Percentiles rank a stretch among this genome's conserved stretches.
Evolutionary conservation across 2,329 filamentous ascomycete genomes (phyloP).

Genomic region (Monosporascus sp.): DNA sequence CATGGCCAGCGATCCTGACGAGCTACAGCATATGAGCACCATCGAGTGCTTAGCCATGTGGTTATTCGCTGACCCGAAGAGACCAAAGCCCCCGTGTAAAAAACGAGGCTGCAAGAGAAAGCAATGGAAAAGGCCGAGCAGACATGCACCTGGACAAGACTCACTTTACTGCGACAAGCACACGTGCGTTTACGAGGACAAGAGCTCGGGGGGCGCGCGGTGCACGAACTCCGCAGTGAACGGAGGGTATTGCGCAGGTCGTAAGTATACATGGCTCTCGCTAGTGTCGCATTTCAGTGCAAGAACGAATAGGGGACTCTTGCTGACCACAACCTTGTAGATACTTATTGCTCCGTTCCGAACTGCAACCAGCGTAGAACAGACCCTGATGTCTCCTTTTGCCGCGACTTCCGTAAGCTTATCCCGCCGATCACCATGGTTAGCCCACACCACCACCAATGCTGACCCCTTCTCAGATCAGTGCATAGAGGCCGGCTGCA

Average conservation of each 20-base stretch:
- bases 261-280: neutral
- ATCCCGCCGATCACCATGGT: neutral
- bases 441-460: neutral
- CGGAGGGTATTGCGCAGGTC: neutral
- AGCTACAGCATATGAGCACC: too few relatives aligned
- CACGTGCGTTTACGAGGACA: constrained; percentile 7
- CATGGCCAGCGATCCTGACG: too few relatives aligned
- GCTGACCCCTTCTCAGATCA: neutral
- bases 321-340: neutral
- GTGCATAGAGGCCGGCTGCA: neutral
- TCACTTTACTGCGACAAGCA: constrained; percentile 10
- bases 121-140: constrained; percentile 9
- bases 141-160: neutral
- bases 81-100: neutral
- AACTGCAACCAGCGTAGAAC: constrained; percentile 8
- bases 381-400: neutral
- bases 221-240: neutral
- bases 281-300: neutral
- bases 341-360: neutral
- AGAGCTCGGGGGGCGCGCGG: neutral
- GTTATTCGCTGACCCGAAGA: too few relatives aligned
- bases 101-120: constrained; percentile 5
- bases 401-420: neutral
- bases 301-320: neutral
- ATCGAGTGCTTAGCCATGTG: too few relatives aligned